Evolutionary conservation across 2,329 filamentous ascomycete genomes (phyloP), one percentile per base, ranked within the genome.

Genomic region (Alternaria viburni): DNA sequence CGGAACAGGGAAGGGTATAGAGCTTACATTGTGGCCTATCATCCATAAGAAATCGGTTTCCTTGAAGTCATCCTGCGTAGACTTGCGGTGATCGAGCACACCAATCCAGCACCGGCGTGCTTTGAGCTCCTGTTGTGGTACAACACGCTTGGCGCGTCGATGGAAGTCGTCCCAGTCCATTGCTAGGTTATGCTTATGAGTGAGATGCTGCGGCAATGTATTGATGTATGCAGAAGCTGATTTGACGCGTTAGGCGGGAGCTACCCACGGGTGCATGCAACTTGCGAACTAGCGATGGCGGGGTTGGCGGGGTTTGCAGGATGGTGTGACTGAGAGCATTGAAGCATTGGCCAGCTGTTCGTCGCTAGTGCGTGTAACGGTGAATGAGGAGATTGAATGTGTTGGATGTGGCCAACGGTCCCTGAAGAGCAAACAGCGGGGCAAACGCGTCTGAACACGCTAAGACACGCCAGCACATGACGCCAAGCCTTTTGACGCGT

Each of bases 1-100:
- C 45, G 13, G 17, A 10, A 28, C 17, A 19, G 47, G 8, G 6
- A 8, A 15, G 58, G 12, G 3, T 17, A 1, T 43, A 25, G 11
- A 15, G 70, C 76, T 69, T 63, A 79, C 76, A n/a, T 52, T 36
- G 54, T 77, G 69, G 15, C 69, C 73, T 36, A 77, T 76, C 59
- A 81, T 71, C 78, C 80, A 82, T 1, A 79, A 56, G 51, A 81
- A 79, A 50, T 80, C 74, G 1, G 25, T 9, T 44, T 75, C 69
- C 8, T 30, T 19, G 3, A 73, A 44, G 6, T 51, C 30, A 4
- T 71, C 56, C 4, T 67, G 32, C 5, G 62, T 62, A 4, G 59
- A 28, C 28, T 69, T 71, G 17, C 72, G 57, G 45, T 72, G 66
- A 19, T 64, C 55, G 3, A 81, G 68, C n/a, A 82, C 66, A 13